Conservation (phyloP, 2,329 filamentous ascomycete genomes). For the Diaporthe sp. region DNA sequence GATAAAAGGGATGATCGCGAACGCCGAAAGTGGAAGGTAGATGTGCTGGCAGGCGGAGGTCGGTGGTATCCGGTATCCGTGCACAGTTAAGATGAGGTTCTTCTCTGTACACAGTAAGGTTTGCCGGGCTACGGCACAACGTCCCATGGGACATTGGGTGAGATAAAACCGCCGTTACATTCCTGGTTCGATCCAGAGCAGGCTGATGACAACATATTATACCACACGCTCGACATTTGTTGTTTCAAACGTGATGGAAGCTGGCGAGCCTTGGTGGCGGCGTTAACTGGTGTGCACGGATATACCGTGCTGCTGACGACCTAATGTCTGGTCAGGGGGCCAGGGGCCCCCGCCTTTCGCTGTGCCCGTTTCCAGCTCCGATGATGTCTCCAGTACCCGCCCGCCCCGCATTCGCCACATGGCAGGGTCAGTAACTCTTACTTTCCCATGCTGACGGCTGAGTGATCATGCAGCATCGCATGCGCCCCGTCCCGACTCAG, state of each 20-base stretch:
- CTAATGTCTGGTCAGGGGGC: neutral
- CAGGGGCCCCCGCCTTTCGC: neutral
- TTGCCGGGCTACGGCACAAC: neutral
- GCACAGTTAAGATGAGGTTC: neutral
- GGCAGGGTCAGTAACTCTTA: constrained; percentile 22
- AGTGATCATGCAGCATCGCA: neutral
- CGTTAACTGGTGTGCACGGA: neutral
- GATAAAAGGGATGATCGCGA: neutral
- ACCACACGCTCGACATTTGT: neutral
- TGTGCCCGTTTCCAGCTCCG: neutral
- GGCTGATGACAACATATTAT: neutral
- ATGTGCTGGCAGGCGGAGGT: neutral
- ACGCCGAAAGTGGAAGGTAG: neutral
- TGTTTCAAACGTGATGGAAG: neutral
- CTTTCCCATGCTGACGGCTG: constrained; percentile 1
- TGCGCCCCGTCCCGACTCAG: neutral
- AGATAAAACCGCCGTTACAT: neutral
- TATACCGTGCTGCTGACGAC: neutral
- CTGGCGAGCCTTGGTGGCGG: neutral
- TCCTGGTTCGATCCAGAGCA: neutral
- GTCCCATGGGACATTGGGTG: no score
- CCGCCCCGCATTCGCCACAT: constrained; percentile 20
- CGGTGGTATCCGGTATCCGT: neutral
- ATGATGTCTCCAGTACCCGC: constrained; percentile 26
- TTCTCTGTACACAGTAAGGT: neutral